These are phyloP conservation scores for Cercospora berteroae DNA, from an alignment of 2,329 filamentous ascomycete species.

Conservation along the genomic window DNA sequence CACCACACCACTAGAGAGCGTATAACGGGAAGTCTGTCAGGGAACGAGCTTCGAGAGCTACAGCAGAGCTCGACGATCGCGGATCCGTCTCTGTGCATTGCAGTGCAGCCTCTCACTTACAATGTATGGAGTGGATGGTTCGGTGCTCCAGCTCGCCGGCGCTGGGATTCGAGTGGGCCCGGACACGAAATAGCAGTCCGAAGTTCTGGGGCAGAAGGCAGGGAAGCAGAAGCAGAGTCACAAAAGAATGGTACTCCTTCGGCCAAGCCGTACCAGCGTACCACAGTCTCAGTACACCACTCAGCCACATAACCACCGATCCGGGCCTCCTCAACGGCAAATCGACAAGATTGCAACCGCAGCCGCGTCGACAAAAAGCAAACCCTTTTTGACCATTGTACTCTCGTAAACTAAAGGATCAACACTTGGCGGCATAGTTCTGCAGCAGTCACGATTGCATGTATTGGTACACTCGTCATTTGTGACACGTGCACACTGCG, in stretches of 20 bases:
- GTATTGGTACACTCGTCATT: not conserved
- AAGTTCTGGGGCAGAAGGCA: not conserved
- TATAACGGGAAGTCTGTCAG: not conserved
- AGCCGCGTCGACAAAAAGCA: not conserved
- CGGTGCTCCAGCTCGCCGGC: not conserved
- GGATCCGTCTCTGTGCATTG: not conserved
- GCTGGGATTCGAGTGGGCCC: not conserved
- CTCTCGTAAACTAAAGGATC: not conserved
- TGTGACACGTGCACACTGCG: not conserved
- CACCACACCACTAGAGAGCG: not conserved
- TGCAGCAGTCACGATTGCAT: not conserved
- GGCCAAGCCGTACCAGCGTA: not conserved
- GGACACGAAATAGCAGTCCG: not conserved
- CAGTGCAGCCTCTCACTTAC: not conserved
- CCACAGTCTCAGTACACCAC: not conserved
- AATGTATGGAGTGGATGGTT: not conserved
- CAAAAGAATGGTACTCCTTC: not conserved
- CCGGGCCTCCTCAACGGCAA: not conserved
- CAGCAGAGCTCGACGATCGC: not conserved
- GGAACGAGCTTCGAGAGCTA: not conserved
- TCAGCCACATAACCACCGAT: not conserved
- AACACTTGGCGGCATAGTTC: not conserved
- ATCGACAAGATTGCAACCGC: not conserved
- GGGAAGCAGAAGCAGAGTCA: not conserved
- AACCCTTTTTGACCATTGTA: not conserved